phyloP scores from a whole-genome alignment of 768 basidiomycete species.

The Suillus brevipes region DNA sequence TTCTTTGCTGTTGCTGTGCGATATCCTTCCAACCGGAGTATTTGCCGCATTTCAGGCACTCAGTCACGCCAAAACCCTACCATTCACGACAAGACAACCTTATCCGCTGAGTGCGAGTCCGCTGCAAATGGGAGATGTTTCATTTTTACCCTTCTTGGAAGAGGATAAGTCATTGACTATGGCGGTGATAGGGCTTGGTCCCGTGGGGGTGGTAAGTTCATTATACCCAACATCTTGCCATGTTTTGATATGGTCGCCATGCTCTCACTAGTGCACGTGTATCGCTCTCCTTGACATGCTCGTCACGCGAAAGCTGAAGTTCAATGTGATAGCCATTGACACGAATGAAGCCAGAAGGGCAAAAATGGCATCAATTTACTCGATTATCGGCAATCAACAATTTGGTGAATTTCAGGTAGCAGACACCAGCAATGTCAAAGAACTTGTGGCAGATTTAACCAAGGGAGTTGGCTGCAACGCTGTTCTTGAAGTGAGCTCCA shows the following conservation, averaged over 20 bases:
- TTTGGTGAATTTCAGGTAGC: conserved; percentile 50
- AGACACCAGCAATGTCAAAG: conserved; percentile 52
- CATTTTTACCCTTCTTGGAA: conserved; percentile 32
- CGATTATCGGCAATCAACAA: conserved; percentile 44
- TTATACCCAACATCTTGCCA: neutral
- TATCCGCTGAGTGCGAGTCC: conserved; percentile 47
- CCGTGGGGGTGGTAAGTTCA: conserved; percentile 63
- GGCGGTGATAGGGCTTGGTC: conserved; percentile 74
- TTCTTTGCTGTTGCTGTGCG: conserved; percentile 70
- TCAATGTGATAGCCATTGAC: conserved; percentile 66
- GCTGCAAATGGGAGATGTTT: conserved; percentile 8
- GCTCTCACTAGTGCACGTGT: conserved; percentile 48
- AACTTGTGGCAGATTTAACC: conserved; percentile 52
- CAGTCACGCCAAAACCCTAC: conserved; percentile 68
- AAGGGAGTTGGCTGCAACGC: conserved; percentile 58
- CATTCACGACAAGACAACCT: conserved; percentile 56
- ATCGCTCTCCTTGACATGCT: conserved; percentile 66
- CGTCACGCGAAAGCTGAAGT: conserved; percentile 43
- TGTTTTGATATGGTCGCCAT: neutral
- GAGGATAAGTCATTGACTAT: conserved; percentile 58
- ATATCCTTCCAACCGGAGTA: conserved; percentile 79
- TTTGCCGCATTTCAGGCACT: conserved; percentile 74
- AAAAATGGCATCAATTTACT: conserved; percentile 61
- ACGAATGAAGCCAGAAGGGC: conserved; percentile 53
- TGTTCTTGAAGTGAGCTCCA: conserved; percentile 58